Evolutionary conservation across 2,329 filamentous ascomycete genomes (phyloP), one percentile per base, ranked within the genome.

Genomic region (Arachnomyces sp.): DNA sequence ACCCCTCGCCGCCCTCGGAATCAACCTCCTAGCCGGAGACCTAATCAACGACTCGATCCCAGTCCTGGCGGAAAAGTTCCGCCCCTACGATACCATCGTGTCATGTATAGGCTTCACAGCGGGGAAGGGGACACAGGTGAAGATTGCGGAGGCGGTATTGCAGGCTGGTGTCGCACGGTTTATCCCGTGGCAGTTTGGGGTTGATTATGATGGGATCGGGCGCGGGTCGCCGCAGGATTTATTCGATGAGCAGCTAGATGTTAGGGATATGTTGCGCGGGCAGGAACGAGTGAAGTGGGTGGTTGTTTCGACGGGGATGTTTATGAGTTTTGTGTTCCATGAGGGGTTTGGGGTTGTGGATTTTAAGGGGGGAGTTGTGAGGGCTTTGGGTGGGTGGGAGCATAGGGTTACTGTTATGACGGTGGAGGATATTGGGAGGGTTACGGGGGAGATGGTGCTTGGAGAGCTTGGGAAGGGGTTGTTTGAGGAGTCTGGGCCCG

Each of bases 111-210:
- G 81, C 17, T 81, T 82, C 58, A 67, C 68, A 0, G 61, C 74
- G 0, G 70, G 73, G 0, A 40, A 68, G 0, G 76, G 73, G 1
- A 76, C 71, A 0, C 74, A 84, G 52, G 46, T 67, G 1, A 81
- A 81, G 49, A 61, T 84, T 13, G 60, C 73, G 0, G 52, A 64
- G 8, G 79, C 80, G 0, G 73, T 71, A 0, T 58, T 84, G 0
- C 20, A 25, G 9, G 55, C 59, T 8, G 77, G 73, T 0, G 68
- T 72, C 0, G 48, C 59, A 11, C 63, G 73, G 1, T 85, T 72
- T 52, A 70, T 85, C 13, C 81, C 82, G 0, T 86, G 82, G 82
- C 81, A 86, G 56, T 85, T 80, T 55, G 82, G 82, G 1, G 74
- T 84, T 16, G 78, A 86, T 53, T 86, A 85, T 58, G 80, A 85